Evolutionary conservation across 164 flowering plant species (phyloP).

Genomic region (Piper longum): DNA sequence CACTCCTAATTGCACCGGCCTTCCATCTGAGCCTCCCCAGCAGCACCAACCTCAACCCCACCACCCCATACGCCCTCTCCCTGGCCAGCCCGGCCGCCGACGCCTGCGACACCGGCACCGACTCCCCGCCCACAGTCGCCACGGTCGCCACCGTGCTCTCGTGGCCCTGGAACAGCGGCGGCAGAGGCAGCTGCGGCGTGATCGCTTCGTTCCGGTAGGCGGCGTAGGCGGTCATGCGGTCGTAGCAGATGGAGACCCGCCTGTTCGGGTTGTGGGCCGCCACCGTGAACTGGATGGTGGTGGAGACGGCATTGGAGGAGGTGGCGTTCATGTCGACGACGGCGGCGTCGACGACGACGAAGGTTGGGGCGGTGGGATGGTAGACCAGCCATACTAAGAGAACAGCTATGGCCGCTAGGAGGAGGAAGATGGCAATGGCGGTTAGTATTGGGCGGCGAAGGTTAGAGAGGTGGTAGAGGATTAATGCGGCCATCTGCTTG

Average conservation of each 20-base stretch:
- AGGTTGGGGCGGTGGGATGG: slow-evolving; percentile 57
- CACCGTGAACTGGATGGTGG: slow-evolving; percentile 68
- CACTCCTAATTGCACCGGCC: slow-evolving; percentile 38
- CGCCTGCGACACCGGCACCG: slow-evolving; percentile 48
- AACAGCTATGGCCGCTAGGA: slow-evolving; percentile 40
- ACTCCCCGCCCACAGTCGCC: slow-evolving; percentile 36
- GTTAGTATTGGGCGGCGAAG: slow-evolving; percentile 15
- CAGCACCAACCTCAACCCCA: slow-evolving; percentile 44
- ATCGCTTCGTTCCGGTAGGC: slow-evolving; percentile 46
- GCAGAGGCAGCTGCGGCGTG: slow-evolving; percentile 44
- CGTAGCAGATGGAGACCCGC: slow-evolving; percentile 45
- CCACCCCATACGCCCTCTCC: slow-evolving; percentile 57
- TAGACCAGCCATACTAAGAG: slow-evolving; percentile 56
- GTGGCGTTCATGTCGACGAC: slow-evolving; percentile 46
- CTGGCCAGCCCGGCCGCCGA: slow-evolving; percentile 35
- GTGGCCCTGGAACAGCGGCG: slow-evolving; percentile 32
- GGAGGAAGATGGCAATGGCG: slow-evolving; percentile 25
- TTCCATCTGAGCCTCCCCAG: slow-evolving; percentile 60
- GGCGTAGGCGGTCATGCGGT: slow-evolving; percentile 38
- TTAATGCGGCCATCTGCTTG: background rate
- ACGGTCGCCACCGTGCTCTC: slow-evolving; percentile 48
- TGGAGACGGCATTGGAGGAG: slow-evolving; percentile 31
- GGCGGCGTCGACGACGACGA: slow-evolving; percentile 53
- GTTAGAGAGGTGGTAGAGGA: background rate
- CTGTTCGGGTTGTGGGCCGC: slow-evolving; percentile 58